Evolutionary conservation across 2,329 filamentous ascomycete species (phyloP).

Genomic region (Arthrobotrys megalospora): DNA sequence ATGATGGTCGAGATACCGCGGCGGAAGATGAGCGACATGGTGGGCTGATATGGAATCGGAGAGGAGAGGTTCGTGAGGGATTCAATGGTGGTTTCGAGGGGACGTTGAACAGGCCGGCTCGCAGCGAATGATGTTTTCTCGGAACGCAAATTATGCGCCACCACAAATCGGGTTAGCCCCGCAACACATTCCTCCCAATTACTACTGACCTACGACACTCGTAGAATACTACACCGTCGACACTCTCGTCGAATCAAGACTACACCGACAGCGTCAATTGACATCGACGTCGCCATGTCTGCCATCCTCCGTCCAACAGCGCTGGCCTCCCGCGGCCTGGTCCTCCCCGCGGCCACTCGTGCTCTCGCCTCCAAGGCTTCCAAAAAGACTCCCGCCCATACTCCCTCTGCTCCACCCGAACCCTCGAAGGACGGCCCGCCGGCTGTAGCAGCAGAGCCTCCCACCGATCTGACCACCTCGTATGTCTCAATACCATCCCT

Average conservation of each 20-base stretch:
- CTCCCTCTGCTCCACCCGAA: constrained; percentile 46
- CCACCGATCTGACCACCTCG: constrained; percentile 50
- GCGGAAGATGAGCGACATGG: constrained; percentile 93
- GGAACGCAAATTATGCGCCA: constrained; percentile 45
- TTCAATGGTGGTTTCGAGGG: constrained; percentile 22
- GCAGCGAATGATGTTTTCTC: constrained; percentile 53
- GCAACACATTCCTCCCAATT: constrained; percentile 38
- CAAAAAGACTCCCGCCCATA: constrained; percentile 36
- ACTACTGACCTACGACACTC: background rate
- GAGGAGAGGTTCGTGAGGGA: constrained; percentile 8
- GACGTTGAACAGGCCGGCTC: constrained; percentile 27
- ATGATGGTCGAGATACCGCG: constrained; percentile 98
- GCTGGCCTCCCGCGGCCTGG: constrained; percentile 42
- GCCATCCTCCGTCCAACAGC: constrained; percentile 44
- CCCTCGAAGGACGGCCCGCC: constrained; percentile 37
- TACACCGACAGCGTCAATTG: background rate
- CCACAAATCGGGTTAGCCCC: constrained; percentile 43
- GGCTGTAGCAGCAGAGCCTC: constrained; percentile 42
- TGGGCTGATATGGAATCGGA: constrained; percentile 67
- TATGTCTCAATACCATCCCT: background rate
- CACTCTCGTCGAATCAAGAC: too few species aligned
- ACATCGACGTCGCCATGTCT: constrained; percentile 39
- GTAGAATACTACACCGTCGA: too few species aligned
- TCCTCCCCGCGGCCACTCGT: constrained; percentile 36
- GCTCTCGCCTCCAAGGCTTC: constrained; percentile 38